A percentile compares a stretch with the other conserved stretches of the same genome.
phyloP scores from a whole-genome alignment of 352 stramenopile species.

The Lagenidium giganteum region DNA sequence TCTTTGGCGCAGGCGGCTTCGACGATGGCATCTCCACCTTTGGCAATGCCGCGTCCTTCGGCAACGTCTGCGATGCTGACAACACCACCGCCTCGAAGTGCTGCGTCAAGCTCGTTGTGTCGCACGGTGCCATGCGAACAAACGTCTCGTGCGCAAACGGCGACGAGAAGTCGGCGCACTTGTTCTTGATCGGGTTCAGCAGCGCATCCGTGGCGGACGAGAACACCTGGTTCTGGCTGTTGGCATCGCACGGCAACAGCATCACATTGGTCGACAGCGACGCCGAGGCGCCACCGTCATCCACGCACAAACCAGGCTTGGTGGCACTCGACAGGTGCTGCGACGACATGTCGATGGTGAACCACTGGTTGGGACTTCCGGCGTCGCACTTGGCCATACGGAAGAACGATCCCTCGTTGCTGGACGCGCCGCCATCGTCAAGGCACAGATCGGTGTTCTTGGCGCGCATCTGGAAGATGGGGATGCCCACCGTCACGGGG shows the following conservation, averaged over 20 bases:
- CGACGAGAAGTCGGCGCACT: too few species aligned
- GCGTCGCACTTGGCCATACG: background rate
- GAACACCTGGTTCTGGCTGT: slow-evolving; percentile 6
- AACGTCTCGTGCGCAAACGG: too few species aligned
- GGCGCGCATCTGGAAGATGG: too few species aligned
- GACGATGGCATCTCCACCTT: too few species aligned
- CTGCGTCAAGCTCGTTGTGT: slow-evolving; percentile 1
- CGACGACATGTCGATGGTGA: too few species aligned
- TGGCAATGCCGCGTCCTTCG: too few species aligned
- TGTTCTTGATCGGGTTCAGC: too few species aligned
- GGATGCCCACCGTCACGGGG: slow-evolving; percentile 11
- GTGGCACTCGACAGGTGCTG: too few species aligned
- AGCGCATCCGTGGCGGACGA: background rate
- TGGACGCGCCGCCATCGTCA: slow-evolving; percentile 5
- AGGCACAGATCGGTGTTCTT: slow-evolving; percentile 3
- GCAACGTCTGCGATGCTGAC: too few species aligned
- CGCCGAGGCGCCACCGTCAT: slow-evolving; percentile 13
- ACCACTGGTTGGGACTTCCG: background rate
- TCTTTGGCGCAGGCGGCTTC: too few species aligned
- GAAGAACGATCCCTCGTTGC: too few species aligned
- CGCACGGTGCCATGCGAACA: slow-evolving; percentile 2
- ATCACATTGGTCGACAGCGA: slow-evolving; percentile 1
- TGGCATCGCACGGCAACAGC: slow-evolving; percentile 4
- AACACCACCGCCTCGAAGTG: too few species aligned
- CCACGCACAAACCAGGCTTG: slow-evolving; percentile 23